Evolutionary conservation across 1,284 basidiomycete species (phyloP).

Genomic region (Pseudozyma sp.): DNA sequence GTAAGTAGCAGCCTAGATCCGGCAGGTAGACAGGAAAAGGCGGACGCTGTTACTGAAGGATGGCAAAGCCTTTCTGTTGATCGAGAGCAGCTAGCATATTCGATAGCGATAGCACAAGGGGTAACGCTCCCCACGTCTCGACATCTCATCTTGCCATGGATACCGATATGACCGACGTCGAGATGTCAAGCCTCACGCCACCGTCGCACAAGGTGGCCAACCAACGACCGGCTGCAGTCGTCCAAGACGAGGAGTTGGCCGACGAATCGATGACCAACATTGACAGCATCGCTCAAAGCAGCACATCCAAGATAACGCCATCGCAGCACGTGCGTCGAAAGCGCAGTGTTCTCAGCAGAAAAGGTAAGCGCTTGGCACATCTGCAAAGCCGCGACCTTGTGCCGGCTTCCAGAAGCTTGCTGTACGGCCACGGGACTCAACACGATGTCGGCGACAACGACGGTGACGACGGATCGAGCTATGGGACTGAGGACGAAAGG

Average conservation of each 20-base stretch:
- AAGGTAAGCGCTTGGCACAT: slow-evolving; percentile 46
- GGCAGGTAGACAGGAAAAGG: neutral
- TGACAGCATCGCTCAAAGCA: slow-evolving; percentile 8
- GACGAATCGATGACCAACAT: slow-evolving; percentile 36
- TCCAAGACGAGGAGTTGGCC: slow-evolving; percentile 20
- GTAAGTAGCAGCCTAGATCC: slow-evolving; percentile 22
- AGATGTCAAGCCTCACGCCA: slow-evolving; percentile 52
- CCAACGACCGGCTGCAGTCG: slow-evolving; percentile 3
- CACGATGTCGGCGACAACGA: slow-evolving; percentile 7
- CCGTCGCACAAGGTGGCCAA: slow-evolving; percentile 28
- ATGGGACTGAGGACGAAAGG: slow-evolving; percentile 20
- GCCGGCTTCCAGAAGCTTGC: slow-evolving; percentile 11
- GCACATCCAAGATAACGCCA: slow-evolving; percentile 3
- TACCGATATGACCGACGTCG: slow-evolving; percentile 43
- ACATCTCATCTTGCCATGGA: slow-evolving; percentile 16
- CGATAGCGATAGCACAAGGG: slow-evolving; percentile 8
- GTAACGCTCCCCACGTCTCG: slow-evolving; percentile 14
- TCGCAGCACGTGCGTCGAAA: slow-evolving; percentile 29
- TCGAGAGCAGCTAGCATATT: slow-evolving; percentile 26
- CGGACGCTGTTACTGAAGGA: neutral
- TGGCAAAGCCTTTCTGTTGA: neutral
- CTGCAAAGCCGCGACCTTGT: slow-evolving; percentile 41
- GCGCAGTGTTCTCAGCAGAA: slow-evolving; percentile 45
- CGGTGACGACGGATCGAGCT: slow-evolving; percentile 15
- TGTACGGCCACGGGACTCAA: neutral